These are phyloP conservation scores for Plasmopara viticola DNA, from an alignment of 352 stramenopile genomes.

Conservation along the genomic window DNA sequence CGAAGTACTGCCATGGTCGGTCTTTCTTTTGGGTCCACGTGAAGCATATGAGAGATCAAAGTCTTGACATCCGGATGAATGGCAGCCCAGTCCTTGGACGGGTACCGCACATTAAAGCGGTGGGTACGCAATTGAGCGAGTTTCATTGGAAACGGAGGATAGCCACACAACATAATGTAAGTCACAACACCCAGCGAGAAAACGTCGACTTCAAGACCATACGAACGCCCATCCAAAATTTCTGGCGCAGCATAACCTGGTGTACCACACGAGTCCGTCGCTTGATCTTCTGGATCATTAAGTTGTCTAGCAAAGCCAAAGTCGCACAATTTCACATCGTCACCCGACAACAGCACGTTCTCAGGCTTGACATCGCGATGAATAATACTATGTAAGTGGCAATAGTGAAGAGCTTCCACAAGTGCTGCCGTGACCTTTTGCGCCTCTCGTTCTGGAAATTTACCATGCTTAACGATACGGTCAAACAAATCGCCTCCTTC, in stretches of 20 bases:
- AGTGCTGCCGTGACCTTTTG: conserved; percentile 67
- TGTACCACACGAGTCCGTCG: conserved; percentile 76
- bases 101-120: conserved; percentile 77
- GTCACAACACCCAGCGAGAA: conserved; percentile 86
- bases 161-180: conserved; percentile 86
- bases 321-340: conserved; percentile 80
- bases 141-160: conserved; percentile 86
- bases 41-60: conserved; percentile 71
- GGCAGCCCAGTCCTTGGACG: conserved; percentile 69
- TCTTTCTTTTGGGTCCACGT: conserved; percentile 58
- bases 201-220: conserved; percentile 79
- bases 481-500: conserved; percentile 87
- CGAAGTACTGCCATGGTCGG: conserved; percentile 54
- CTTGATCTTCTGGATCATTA: conserved; percentile 47
- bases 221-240: conserved; percentile 76
- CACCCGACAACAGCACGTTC: conserved; percentile 71
- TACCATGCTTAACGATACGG: conserved; percentile 79
- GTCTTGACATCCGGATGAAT: conserved; percentile 63
- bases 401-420: conserved; percentile 88
- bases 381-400: conserved; percentile 85
- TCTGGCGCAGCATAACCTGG: conserved; percentile 79
- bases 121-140: conserved; percentile 75
- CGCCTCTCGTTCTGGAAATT: conserved; percentile 55
- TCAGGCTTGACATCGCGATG: conserved; percentile 85
- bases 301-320: conserved; percentile 83